phyloP scores from a whole-genome alignment of 495 filamentous ascomycete genomes.

The Penicillium ochrochloron region DNA sequence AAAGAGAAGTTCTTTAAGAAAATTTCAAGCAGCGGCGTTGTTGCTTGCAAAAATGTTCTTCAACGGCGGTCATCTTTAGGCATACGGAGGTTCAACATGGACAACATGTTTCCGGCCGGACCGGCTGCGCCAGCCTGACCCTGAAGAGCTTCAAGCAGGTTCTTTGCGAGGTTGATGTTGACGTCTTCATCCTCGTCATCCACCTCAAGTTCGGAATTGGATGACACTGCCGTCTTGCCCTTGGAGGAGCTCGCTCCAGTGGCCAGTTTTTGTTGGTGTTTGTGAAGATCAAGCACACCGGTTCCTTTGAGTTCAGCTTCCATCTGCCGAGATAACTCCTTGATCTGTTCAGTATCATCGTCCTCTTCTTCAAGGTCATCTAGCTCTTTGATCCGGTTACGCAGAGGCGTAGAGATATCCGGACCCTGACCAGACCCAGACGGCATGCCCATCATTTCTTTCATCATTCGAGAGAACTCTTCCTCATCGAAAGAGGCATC shows the following conservation, averaged over 20 bases:
- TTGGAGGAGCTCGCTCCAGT: constrained; percentile 23
- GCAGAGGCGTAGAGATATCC: constrained; percentile 29
- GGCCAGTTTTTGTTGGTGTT: constrained; percentile 31
- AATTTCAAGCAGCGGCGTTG: not conserved
- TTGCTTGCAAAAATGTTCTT: not conserved
- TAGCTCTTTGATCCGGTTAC: constrained; percentile 51
- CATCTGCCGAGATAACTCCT: constrained; percentile 74
- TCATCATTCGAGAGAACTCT: constrained; percentile 86
- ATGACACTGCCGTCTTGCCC: constrained; percentile 29
- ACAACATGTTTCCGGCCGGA: constrained; percentile 83
- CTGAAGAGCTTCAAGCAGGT: constrained; percentile 90
- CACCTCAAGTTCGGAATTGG: constrained; percentile 12
- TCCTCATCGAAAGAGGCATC: constrained; percentile 82
- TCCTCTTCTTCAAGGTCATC: constrained; percentile 50
- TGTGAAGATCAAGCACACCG: constrained; percentile 73
- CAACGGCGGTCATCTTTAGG: constrained; percentile 70
- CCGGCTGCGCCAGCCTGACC: constrained; percentile 83
- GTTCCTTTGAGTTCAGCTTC: constrained; percentile 78
- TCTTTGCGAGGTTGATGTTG: constrained; percentile 87
- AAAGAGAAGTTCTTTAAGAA: too few relatives aligned
- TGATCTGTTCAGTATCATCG: constrained; percentile 74
- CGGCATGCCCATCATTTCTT: constrained; percentile 91
- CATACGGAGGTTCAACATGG: constrained; percentile 78
- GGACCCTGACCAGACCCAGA: constrained; percentile 34
- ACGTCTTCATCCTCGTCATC: constrained; percentile 64